Evolutionary conservation across 768 basidiomycete species (phyloP).

Genomic region (Lentinula sp.): DNA sequence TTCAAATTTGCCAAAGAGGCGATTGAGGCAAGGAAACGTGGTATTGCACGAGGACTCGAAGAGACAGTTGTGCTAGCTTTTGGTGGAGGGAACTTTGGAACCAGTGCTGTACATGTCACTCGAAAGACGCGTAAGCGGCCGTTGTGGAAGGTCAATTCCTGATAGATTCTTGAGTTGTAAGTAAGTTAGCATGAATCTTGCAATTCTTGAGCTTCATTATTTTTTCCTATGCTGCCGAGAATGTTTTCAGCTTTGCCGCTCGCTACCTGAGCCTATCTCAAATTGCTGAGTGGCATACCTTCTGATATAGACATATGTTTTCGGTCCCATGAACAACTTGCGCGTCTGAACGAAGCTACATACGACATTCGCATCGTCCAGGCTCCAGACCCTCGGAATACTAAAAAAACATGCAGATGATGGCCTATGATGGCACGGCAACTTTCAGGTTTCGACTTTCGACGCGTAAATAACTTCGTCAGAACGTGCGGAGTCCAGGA

Average conservation of each 20-base stretch:
- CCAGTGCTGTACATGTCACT: conserved; percentile 81
- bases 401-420: neutral
- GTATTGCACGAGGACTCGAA: conserved; percentile 65
- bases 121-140: conserved; percentile 82
- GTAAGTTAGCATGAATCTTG: neutral
- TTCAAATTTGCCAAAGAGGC: conserved; percentile 93
- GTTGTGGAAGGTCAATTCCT: conserved; percentile 78
- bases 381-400: neutral
- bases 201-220: neutral
- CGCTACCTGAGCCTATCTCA: neutral
- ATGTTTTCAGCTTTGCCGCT: neutral
- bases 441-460: neutral
- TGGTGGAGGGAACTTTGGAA: conserved; percentile 61
- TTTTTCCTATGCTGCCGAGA: neutral
- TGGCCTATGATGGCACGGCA: neutral
- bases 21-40: conserved; percentile 76
- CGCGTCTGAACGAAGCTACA: neutral
- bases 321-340: neutral
- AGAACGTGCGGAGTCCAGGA: conserved; percentile 2
- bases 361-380: neutral
- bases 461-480: neutral
- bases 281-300: neutral
- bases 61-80: conserved; percentile 93
- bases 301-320: neutral
- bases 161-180: conserved; percentile 13